Conservation (phyloP, 768 basidiomycete genomes). For the Termitomyces bulborhizus region DNA sequence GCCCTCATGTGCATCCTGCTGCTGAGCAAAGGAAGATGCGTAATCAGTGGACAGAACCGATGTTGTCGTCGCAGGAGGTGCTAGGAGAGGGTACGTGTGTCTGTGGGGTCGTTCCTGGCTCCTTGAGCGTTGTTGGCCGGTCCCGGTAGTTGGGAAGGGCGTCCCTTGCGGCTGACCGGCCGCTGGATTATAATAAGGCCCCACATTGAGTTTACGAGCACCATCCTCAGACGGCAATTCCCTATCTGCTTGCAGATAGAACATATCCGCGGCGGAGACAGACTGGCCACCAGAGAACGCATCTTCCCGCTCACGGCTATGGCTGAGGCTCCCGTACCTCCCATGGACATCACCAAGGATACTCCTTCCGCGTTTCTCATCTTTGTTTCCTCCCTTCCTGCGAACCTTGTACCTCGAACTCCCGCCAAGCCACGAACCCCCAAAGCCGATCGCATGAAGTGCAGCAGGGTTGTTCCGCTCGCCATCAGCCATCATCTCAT, state of each 20-base stretch:
- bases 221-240: constrained; percentile 36
- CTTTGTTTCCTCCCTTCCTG: constrained; percentile 49
- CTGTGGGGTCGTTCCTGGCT: constrained; percentile 27
- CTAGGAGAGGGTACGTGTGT: constrained; percentile 22
- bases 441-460: constrained; percentile 35
- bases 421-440: constrained; percentile 74
- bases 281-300: constrained; percentile 18
- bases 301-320: constrained; percentile 19
- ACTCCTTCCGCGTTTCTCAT: constrained; percentile 27
- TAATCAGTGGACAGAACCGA: constrained; percentile 17
- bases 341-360: constrained; percentile 9
- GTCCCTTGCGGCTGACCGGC: constrained; percentile 11
- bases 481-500: constrained; percentile 16
- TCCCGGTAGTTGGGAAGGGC: constrained; percentile 9
- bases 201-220: constrained; percentile 24
- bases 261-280: constrained; percentile 62
- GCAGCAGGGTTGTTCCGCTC: constrained; percentile 14
- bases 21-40: constrained; percentile 19
- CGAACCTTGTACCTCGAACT: constrained; percentile 87
- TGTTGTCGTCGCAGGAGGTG: constrained; percentile 9
- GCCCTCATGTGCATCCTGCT: constrained; percentile 14
- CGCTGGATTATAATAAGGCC: constrained; percentile 24
- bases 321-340: constrained; percentile 17
- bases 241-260: constrained; percentile 53
- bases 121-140: constrained; percentile 16